These are phyloP conservation scores for Aspergillus quadrilineatus DNA, from an alignment of 2,329 filamentous ascomycete species.

Conservation along the genomic window DNA sequence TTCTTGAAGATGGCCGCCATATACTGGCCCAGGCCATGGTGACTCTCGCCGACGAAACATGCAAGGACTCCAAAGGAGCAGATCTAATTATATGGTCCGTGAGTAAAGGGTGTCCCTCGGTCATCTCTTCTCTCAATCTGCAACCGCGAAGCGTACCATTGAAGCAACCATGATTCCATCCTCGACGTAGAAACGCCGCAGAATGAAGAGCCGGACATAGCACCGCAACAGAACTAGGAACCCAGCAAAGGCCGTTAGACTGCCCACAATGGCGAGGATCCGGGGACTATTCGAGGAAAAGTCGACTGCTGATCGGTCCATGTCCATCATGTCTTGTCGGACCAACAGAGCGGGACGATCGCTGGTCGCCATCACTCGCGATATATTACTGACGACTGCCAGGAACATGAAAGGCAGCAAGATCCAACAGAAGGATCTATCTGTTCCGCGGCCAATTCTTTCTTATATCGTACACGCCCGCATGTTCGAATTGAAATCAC, in stretches of 20 bases:
- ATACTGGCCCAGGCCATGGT: slow-evolving; percentile 47
- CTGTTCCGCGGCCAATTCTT: background rate
- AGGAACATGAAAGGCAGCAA: background rate
- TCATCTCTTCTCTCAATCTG: too few species aligned
- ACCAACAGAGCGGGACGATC: background rate
- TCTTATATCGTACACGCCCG: background rate
- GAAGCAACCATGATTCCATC: slow-evolving; percentile 49
- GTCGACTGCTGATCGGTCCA: background rate
- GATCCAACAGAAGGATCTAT: background rate
- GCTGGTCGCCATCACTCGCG: background rate
- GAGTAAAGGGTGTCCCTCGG: too few species aligned
- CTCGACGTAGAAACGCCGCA: slow-evolving; percentile 52
- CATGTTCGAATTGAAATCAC: background rate
- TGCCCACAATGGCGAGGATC: slow-evolving; percentile 43
- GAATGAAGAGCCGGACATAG: slow-evolving; percentile 49
- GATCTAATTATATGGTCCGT: slow-evolving; percentile 15
- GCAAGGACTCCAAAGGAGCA: slow-evolving; percentile 29
- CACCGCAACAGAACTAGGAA: slow-evolving; percentile 44
- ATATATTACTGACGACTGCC: background rate
- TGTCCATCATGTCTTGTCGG: background rate
- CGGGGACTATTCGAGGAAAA: slow-evolving; percentile 13
- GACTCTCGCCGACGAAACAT: slow-evolving; percentile 47
- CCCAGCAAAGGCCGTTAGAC: slow-evolving; percentile 40
- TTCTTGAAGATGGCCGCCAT: background rate
- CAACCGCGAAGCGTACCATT: slow-evolving; percentile 13